Percentiles rank a stretch among this genome's conserved stretches.
Conservation (phyloP, 2,329 filamentous ascomycete genomes). For the Periconia macrospinosa region DNA sequence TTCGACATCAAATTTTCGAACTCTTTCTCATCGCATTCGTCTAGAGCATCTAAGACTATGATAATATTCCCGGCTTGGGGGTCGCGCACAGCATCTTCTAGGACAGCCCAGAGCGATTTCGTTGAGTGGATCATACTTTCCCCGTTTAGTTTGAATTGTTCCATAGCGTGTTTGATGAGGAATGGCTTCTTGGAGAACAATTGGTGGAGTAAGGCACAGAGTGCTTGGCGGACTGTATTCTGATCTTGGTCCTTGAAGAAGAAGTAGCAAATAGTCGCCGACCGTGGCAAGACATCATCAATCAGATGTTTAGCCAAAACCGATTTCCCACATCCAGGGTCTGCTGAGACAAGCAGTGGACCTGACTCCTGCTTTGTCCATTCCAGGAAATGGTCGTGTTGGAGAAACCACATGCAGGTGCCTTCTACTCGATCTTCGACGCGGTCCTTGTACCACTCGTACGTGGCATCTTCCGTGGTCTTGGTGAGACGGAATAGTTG, state of each 20-base stretch:
- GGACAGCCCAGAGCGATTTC: too few species aligned
- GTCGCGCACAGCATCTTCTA: too few species aligned
- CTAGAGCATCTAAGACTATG: too few species aligned
- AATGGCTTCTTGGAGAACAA: constrained; percentile 16
- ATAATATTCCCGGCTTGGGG: too few species aligned
- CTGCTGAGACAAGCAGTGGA: constrained; percentile 20
- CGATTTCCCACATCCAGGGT: constrained; percentile 26
- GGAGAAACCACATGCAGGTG: constrained; percentile 22
- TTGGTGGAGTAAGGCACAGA: constrained; percentile 23
- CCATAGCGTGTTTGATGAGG: constrained; percentile 17
- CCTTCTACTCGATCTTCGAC: constrained; percentile 19
- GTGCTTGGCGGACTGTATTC: constrained; percentile 18
- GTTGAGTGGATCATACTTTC: background rate
- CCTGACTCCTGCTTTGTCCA: constrained; percentile 18
- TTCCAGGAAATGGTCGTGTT: constrained; percentile 16
- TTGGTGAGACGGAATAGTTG: constrained; percentile 23
- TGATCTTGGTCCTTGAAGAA: constrained; percentile 26
- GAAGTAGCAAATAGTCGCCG: constrained; percentile 23
- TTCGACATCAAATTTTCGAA: too few species aligned
- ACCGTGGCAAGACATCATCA: constrained; percentile 15
- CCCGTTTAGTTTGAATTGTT: constrained; percentile 14
- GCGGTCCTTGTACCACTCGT: constrained; percentile 23
- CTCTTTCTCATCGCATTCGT: too few species aligned
- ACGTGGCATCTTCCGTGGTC: constrained; percentile 17
- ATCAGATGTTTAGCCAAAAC: constrained; percentile 22